phyloP scores from a whole-genome alignment of 257 asterid genomes.

The Jacaranda mimosifolia region DNA sequence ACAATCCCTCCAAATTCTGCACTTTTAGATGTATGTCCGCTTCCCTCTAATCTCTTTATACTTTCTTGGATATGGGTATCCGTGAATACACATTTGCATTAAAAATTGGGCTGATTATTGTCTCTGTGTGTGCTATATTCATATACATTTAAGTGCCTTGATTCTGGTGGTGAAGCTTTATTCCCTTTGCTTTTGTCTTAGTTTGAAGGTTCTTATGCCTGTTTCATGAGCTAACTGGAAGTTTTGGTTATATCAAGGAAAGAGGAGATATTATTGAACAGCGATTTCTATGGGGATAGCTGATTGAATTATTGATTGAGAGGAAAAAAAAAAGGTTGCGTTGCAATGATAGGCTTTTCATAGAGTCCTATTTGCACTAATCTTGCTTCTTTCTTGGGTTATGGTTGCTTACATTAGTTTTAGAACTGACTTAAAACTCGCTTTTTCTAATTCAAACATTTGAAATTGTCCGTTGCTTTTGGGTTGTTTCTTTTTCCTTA shows the following conservation, averaged over 20 bases:
- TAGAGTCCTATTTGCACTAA: not conserved
- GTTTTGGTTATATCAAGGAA: constrained; percentile 20
- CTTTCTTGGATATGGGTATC: not conserved
- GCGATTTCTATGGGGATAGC: not conserved
- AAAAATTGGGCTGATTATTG: not conserved
- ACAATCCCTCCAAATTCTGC: constrained; percentile 96
- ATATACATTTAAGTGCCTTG: not conserved
- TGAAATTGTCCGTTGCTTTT: constrained; percentile 24
- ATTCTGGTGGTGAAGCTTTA: constrained; percentile 28
- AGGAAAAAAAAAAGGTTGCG: no score
- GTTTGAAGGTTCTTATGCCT: not conserved
- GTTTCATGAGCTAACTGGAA: not conserved
- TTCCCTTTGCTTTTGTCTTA: not conserved
- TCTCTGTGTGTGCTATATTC: not conserved
- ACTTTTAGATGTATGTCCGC: constrained; percentile 79
- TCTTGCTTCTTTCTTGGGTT: not conserved
- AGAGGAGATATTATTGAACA: not conserved
- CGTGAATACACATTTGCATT: not conserved
- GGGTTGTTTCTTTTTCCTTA: not conserved
- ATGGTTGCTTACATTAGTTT: not conserved
- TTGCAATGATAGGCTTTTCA: not conserved
- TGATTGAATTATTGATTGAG: constrained; percentile 2
- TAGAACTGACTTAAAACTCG: not conserved
- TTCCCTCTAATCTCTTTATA: constrained; percentile 1
- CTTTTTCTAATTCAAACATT: not conserved